Percentiles rank a stretch among this genome's conserved stretches.
Conservation (phyloP, 495 filamentous ascomycete species). For the Talaromyces trachyspermus region DNA sequence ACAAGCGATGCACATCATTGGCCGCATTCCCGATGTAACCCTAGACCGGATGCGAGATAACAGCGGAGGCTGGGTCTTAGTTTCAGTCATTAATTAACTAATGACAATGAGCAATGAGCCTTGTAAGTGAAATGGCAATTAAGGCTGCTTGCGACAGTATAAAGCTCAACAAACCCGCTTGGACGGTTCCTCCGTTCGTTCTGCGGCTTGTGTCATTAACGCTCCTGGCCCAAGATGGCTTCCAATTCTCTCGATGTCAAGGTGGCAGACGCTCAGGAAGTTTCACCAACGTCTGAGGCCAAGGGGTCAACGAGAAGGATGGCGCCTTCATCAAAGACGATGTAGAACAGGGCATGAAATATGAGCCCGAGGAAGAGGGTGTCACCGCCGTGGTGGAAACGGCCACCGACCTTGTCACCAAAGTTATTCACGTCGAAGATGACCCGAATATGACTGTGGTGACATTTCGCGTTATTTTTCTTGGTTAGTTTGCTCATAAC, state of each 20-base stretch:
- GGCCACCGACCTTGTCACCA: slow-evolving; percentile 23
- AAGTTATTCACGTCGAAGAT: slow-evolving; percentile 26
- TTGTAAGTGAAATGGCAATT: too few species aligned
- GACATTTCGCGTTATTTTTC: slow-evolving; percentile 25
- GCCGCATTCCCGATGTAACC: not conserved
- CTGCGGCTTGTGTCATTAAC: not conserved
- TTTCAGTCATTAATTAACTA: too few species aligned
- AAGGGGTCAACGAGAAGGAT: not conserved
- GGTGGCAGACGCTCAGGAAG: not conserved
- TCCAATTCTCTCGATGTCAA: not conserved
- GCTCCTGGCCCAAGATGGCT: not conserved
- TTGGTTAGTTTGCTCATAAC: slow-evolving; percentile 15
- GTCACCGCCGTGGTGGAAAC: slow-evolving; percentile 5
- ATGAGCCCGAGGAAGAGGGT: not conserved
- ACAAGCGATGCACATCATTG: not conserved
- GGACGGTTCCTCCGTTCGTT: not conserved
- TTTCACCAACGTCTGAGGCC: not conserved
- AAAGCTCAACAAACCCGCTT: too few species aligned
- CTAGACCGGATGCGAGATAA: not conserved
- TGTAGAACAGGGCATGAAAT: slow-evolving; percentile 1
- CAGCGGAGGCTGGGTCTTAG: too few species aligned
- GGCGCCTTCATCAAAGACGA: not conserved
- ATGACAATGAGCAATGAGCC: too few species aligned
- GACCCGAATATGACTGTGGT: slow-evolving; percentile 22
- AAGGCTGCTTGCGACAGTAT: too few species aligned